Base-by-base conservation (phyloP, 352 stramenopile genomes). In the Pythium biforme region DNA sequence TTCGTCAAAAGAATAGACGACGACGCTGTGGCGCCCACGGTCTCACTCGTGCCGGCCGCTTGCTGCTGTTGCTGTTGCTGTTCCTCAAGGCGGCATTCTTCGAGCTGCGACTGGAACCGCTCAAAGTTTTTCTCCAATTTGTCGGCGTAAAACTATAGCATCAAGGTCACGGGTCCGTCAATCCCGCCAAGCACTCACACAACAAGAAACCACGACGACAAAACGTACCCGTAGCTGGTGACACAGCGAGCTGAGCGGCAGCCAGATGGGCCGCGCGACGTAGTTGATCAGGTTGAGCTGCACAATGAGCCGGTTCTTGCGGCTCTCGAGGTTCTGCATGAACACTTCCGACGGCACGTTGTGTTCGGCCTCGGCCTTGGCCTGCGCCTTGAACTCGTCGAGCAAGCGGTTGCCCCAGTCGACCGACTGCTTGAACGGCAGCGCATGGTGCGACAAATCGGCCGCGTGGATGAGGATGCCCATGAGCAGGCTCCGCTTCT, bases 231-330 rank as follows among this genome's bases (percentile, higher is more conserved):
- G 77, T 23, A 89, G 63, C 26, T 86, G 69, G 34, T 82, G 74
- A 37, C 75, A 86, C 20, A 89, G 76, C 43, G 75, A 78, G 25
- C 72, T 78, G 15, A 88, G 68, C n/a, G 77, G 76, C 20, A 84
- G 66, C 79, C 81, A 92, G 60, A 94, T 86, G 20, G 85, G 85
- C 6, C 80, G 73, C 20, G 87, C 71, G 23, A 93, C 78, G 67
- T 88, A 93, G 65, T 87, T 85, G 64, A 88, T 84, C 52, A 90
- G 86, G 70, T 83, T 85, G 43, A 89, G 70, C 56, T 92, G 81
- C 27, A 89, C 78, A 10, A 73, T 86, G 20, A 88, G 68, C 25
- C 83, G 70, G 39, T 75, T 74, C 29, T 78, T 75, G 23, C 73
- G 72, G 46, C 63, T 72, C 3, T 89, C 74, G 37, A 90, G 65